Evolutionary conservation across 352 stramenopile species (phyloP), one percentile per base, ranked within the genome.

Genomic region (Saprolegnia parasitica): DNA sequence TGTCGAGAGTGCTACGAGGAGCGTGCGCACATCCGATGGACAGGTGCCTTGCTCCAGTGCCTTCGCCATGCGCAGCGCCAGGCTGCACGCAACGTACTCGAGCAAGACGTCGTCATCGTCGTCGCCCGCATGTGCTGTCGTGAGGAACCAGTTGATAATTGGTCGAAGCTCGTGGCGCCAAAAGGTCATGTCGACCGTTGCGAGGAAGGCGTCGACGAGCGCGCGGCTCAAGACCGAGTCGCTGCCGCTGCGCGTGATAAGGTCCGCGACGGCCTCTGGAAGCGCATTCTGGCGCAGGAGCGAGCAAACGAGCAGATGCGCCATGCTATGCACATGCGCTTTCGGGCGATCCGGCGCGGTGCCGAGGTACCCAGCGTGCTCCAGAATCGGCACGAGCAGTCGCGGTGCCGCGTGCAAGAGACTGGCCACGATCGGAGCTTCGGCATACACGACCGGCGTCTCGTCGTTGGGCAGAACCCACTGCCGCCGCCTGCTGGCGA

Each of bases 11-110:
- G 52, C 52, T 2, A n/a, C 52, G 11, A 60, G 52, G 11, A 60
- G 35, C 24, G 24, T 10, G 24, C 24, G 24, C 24, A 60, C 20
- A 24, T 5, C 47, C 47, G 47, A 2, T 55, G 52, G 13, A 9
- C 52, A 26, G 35, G 3, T 24, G 35, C 8, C 11, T 3, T 16
- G 11, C 35, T 60, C 24, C 35, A 60, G 11, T 16, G 52, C 24
- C 11, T n/a, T 15, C 3, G 35, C 16, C 11, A 60, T 18, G 11
- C 35, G 52, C 52, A 60, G 9, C 11, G 52, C 52, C 1, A 60
- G 13, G 24, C 20, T n/a, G 35, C n/a, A 60, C 52, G 52, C 24
- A 20, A 60, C 20, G 52, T 42, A 60, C 52, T 60, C 52, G 35
- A 60, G 52, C 13, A 60, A 20, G 3, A 60, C 35, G 24, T 60